phyloP scores from a whole-genome alignment of 1,284 basidiomycete species.

The Retiboletus flavoniger region DNA sequence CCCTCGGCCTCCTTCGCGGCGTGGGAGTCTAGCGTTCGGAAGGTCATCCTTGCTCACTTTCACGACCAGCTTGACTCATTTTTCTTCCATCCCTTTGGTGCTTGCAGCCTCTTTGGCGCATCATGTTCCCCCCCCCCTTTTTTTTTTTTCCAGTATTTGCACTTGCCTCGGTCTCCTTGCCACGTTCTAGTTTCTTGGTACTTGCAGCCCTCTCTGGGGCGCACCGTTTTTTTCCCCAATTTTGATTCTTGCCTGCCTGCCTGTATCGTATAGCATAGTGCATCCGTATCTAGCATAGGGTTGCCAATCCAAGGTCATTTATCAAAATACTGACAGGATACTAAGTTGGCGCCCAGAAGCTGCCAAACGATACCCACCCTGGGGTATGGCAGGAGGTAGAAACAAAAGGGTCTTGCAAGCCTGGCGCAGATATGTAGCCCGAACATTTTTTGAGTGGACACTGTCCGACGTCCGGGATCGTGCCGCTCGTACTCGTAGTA shows the following conservation, averaged over 20 bases:
- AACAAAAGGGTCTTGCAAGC: too few species aligned
- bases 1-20: neutral
- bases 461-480: too few species aligned
- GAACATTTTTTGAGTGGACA: too few species aligned
- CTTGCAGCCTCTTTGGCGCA: too few species aligned
- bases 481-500: too few species aligned
- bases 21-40: neutral
- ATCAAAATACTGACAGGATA: neutral
- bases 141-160: too few species aligned
- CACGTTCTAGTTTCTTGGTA: neutral
- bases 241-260: neutral
- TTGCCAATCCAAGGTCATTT: neutral
- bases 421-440: too few species aligned
- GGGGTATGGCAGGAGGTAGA: too few species aligned
- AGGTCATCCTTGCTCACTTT: neutral
- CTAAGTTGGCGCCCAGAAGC: too few species aligned
- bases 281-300: neutral
- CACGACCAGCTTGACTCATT: neutral
- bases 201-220: constrained; percentile 1
- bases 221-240: neutral
- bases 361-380: too few species aligned
- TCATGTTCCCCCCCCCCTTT: too few species aligned
- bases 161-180: neutral
- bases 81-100: neutral
- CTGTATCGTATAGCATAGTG: neutral